phyloP scores from a whole-genome alignment of 768 basidiomycete genomes.

The Leccinum pellstonianum region DNA sequence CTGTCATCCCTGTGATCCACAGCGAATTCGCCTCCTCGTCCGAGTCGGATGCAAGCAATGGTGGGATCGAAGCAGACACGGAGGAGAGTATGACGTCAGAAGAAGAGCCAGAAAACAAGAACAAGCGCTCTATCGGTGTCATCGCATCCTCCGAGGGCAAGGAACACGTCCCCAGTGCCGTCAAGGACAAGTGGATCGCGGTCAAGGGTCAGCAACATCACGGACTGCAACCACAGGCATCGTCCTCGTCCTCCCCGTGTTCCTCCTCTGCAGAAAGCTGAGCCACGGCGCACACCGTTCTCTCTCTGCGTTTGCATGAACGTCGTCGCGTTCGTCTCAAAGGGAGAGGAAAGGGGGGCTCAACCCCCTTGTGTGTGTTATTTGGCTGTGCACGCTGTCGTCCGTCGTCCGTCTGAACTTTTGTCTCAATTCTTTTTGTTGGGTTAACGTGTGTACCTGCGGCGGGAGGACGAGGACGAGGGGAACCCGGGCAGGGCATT shows the following conservation, averaged over 20 bases:
- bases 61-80: conserved; percentile 66
- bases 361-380: neutral
- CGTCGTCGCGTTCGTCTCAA: neutral
- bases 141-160: conserved; percentile 15
- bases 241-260: neutral
- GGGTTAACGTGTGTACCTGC: neutral
- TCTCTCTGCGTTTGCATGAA: neutral
- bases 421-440: conserved; percentile 4
- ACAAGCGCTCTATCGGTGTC: conserved; percentile 10
- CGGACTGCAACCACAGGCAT: conserved; percentile 6
- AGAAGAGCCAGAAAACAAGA: conserved; percentile 51
- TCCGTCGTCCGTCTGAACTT: conserved; percentile 13
- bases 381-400: neutral
- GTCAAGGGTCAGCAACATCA: conserved; percentile 50
- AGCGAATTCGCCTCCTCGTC: conserved; percentile 47
- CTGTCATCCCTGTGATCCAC: conserved; percentile 22
- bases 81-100: conserved; percentile 78
- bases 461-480: neutral
- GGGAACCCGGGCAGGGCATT: neutral
- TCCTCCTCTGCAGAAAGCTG: conserved; percentile 13
- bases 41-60: conserved; percentile 59
- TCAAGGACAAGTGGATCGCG: conserved; percentile 75
- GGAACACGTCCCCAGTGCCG: conserved; percentile 21
- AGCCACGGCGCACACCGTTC: neutral
- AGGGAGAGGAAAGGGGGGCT: neutral